Conservation (phyloP, 495 filamentous ascomycete species). For the Trichoderma erinaceum region DNA sequence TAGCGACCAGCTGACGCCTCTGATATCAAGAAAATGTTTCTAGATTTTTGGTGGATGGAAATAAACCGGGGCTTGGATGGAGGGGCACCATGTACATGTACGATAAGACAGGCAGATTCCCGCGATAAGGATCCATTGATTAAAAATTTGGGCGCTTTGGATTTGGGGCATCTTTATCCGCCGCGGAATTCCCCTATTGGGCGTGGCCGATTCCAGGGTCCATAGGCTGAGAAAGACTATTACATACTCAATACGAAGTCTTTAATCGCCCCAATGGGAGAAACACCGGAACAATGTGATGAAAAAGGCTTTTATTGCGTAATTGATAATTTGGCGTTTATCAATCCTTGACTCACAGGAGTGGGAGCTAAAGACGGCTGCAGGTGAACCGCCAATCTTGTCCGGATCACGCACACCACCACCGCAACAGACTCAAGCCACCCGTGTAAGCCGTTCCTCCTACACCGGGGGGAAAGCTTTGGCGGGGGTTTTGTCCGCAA, state of each 20-base stretch:
- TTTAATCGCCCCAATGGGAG: background rate
- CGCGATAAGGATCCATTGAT: background rate
- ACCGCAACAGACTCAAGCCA: background rate
- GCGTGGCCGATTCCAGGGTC: background rate
- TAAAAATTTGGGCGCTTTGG: background rate
- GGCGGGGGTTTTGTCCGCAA: background rate
- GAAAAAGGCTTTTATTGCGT: background rate
- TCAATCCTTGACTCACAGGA: background rate
- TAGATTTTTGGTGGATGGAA: conserved; percentile 1
- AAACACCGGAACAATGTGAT: background rate
- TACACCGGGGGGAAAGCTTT: background rate
- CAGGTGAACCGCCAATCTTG: background rate
- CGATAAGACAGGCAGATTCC: background rate
- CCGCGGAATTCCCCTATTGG: background rate
- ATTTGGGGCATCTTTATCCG: background rate
- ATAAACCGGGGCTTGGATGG: background rate
- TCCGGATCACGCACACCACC: background rate
- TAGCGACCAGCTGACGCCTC: no score
- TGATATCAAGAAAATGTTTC: background rate
- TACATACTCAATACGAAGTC: background rate
- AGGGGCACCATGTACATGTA: background rate
- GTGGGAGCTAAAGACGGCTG: background rate
- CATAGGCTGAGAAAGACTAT: background rate
- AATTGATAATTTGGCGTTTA: background rate
- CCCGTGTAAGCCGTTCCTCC: background rate